A percentile compares a stretch with the other conserved stretches of the same genome.
These are phyloP conservation scores for Isabelozyma heimii DNA, from an alignment of 805 yeast genomes.

Conservation along the genomic window DNA sequence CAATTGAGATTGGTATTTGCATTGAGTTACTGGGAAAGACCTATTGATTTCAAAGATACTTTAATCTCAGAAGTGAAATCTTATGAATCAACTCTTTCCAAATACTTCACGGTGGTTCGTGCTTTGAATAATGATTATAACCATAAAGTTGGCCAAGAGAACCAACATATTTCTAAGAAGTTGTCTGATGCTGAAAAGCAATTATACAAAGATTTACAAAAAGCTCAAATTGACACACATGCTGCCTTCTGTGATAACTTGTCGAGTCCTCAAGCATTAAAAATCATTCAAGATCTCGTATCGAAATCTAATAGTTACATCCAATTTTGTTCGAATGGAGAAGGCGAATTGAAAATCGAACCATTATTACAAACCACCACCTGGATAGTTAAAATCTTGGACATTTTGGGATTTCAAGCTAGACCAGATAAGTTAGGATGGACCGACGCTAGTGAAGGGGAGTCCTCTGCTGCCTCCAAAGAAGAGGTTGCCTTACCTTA, in stretches of 20 bases:
- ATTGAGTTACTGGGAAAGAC: conserved; percentile 87
- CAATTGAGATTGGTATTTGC: conserved; percentile 92
- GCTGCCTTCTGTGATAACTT: conserved; percentile 86
- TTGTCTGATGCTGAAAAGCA: conserved; percentile 52
- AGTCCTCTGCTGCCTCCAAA: conserved; percentile 12
- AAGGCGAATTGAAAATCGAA: conserved; percentile 55
- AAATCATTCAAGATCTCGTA: conserved; percentile 64
- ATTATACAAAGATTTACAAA: conserved; percentile 48
- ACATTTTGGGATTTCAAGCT: conserved; percentile 71
- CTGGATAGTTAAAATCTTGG: conserved; percentile 70
- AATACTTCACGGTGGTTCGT: conserved; percentile 83
- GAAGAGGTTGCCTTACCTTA: conserved; percentile 82
- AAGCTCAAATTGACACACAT: conserved; percentile 61
- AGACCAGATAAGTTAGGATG: conserved; percentile 79
- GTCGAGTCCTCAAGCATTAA: conserved; percentile 72
- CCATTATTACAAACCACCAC: conserved; percentile 60
- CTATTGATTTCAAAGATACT: conserved; percentile 85
- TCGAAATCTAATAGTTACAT: conserved; percentile 73
- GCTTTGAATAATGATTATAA: conserved; percentile 71
- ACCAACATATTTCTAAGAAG: conserved; percentile 60
- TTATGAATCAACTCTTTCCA: conserved; percentile 69
- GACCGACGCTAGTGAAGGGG: conserved; percentile 41
- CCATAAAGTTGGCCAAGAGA: conserved; percentile 43
- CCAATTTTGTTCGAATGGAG: conserved; percentile 39
- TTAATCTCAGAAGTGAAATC: conserved; percentile 74